Evolutionary conservation across 1,284 basidiomycete species (phyloP).

Genomic region (Trametes hirsuta): DNA sequence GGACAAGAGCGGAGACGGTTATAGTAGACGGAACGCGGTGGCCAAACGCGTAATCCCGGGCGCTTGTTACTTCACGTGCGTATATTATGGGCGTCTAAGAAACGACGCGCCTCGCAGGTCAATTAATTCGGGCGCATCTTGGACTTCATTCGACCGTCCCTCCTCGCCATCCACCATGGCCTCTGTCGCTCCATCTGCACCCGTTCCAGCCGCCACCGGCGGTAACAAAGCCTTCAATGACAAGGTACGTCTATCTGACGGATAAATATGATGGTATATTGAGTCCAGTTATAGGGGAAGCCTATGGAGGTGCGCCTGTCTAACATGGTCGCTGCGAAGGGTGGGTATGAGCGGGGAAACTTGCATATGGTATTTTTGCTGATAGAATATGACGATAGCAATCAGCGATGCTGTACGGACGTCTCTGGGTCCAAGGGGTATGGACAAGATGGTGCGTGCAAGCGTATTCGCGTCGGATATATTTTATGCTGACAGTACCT

Average conservation of each 20-base stretch:
- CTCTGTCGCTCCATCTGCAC: conserved; percentile 44
- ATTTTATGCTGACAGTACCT: neutral
- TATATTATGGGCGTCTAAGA: conserved; percentile 11
- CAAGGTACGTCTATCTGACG: conserved; percentile 52
- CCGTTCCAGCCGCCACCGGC: conserved; percentile 33
- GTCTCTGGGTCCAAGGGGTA: conserved; percentile 95
- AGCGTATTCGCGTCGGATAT: neutral
- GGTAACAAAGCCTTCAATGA: conserved; percentile 82
- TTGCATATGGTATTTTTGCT: conserved; percentile 17
- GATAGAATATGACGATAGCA: conserved; percentile 51
- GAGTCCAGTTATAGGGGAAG: conserved; percentile 66
- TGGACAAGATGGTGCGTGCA: conserved; percentile 94
- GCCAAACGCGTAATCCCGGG: conserved; percentile 27
- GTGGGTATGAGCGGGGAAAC: conserved; percentile 44
- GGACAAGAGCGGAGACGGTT: conserved; percentile 8
- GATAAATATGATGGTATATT: conserved; percentile 14
- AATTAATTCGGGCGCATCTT: conserved; percentile 3
- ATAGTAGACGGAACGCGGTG: conserved; percentile 9
- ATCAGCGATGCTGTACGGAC: conserved; percentile 98
- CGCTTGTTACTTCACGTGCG: conserved; percentile 22
- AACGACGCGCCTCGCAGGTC: conserved; percentile 16
- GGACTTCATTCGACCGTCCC: conserved; percentile 12
- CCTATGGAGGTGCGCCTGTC: conserved; percentile 93
- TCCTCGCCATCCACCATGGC: conserved; percentile 21
- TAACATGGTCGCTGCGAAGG: conserved; percentile 96